Base-by-base conservation (phyloP, 768 basidiomycete genomes). In the Boletus fagicola region DNA sequence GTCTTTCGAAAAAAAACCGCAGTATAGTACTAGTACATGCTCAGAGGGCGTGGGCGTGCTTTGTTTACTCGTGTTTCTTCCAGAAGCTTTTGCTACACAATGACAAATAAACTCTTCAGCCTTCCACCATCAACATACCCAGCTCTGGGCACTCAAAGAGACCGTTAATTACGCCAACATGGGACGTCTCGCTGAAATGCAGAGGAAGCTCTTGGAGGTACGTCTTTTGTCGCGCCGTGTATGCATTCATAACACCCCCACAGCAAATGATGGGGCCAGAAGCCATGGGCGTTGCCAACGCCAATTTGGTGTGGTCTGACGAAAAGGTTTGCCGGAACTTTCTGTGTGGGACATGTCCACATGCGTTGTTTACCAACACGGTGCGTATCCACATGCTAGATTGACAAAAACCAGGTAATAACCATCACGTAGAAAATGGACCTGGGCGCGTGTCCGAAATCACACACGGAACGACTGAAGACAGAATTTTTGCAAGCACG, bases 221-320 rank as follows among this genome's bases (percentile, higher is more conserved):
- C n/a, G 74, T 78, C 55, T 80, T 78, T 78, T 73, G 18, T 39
- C 50, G 20, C 2, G 46, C 54, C 53, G 10, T 43, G 55, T 20
- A 28, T 10, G 44, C 36, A 28, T 24, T 49, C 16, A 42, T 64
- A 47, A 61, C 30, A 33, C 35, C 18, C 45, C 58, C 58, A 51
- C 61, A 97, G 95, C 95, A 97, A 95, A 97, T 96, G 94, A 98
- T 98, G 95, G 96, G 94, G n/a, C 91, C 96, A 46, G 96, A 99
- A 77, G 94, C 97, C 20, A 96, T 99, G 93, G 97, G 97, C 66
- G 87, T 94, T 44, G 86, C 91, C 45, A 93, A 92, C 65, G 87
- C 89, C 62, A 95, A 98, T 76, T 80, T 97, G 58, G 85, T 87
- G 61, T 95, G 94, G 91, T 87, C 85, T 33, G 92, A 95, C 75